phyloP scores from a whole-genome alignment of 176 grass and related monocot genomes.

The Paspalum vaginatum region DNA sequence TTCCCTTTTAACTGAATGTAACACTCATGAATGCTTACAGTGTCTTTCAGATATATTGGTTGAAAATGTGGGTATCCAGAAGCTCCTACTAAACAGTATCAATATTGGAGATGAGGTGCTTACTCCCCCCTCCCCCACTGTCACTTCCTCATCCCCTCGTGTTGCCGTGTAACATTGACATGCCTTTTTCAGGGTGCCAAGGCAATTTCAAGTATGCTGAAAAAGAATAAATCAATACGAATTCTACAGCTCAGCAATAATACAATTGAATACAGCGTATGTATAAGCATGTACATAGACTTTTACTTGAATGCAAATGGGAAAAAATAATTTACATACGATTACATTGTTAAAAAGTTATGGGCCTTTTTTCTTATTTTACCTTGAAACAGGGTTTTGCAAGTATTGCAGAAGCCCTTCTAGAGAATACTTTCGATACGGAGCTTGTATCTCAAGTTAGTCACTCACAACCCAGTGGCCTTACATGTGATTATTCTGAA shows the following conservation, averaged over 20 bases:
- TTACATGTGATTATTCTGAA: slow-evolving; percentile 33
- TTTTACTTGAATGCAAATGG: slow-evolving; percentile 25
- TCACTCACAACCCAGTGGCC: slow-evolving; percentile 38
- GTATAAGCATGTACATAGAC: slow-evolving; percentile 39
- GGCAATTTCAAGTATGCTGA: slow-evolving; percentile 84
- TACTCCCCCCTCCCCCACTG: not conserved
- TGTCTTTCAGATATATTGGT: slow-evolving; percentile 97
- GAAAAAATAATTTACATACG: slow-evolving; percentile 11
- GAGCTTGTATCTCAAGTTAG: slow-evolving; percentile 95
- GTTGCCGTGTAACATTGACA: slow-evolving; percentile 13
- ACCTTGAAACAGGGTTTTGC: slow-evolving; percentile 79
- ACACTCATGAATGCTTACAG: slow-evolving; percentile 81
- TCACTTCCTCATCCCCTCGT: not conserved
- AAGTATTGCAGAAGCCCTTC: slow-evolving; percentile 89
- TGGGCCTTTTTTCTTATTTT: slow-evolving; percentile 12
- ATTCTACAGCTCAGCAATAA: slow-evolving; percentile 92
- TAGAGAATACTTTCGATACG: slow-evolving; percentile 83
- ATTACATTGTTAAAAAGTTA: slow-evolving; percentile 31
- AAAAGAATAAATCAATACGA: slow-evolving; percentile 82
- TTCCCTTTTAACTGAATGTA: slow-evolving; percentile 53
- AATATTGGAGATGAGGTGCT: slow-evolving; percentile 92
- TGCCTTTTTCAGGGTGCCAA: slow-evolving; percentile 80
- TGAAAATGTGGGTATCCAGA: slow-evolving; percentile 86
- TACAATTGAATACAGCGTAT: slow-evolving; percentile 86
- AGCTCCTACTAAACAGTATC: slow-evolving; percentile 86